Base-by-base conservation (phyloP, 306 rosid species). In the Macrotyloma uniflorum region DNA sequence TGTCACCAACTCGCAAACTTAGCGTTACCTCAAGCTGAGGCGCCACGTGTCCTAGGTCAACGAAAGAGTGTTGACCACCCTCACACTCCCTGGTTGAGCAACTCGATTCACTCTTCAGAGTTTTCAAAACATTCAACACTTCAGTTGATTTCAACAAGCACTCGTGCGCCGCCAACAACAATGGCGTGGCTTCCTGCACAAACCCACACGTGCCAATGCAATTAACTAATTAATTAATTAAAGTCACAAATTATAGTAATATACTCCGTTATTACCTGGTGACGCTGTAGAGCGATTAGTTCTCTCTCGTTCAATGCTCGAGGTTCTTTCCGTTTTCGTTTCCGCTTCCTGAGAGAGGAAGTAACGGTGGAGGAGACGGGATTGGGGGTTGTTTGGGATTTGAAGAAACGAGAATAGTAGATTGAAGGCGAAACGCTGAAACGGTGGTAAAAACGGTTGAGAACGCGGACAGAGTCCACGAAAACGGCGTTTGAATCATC, bases 401-500 rank as follows among this genome's bases (percentile, higher is more conserved):
- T 80, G 85, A 91, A 92, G 65, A 84, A 86, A 36, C 97, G 98
- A 38, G 85, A 74, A 59, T 91, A 92, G 87, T 91, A 92, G 23
- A 81, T 46, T 14, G 91, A 81, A 2, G 98, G 87, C 24, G 95
- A 89, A 85, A 95, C 89, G 46, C 76, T 87, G 80, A 87, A 86
- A 54, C 86, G 82, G 67, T 83, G 75, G 85, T 92, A 95, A 5
- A 80, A 92, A 54, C 88, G 89, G 65, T 91, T 92, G 49, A 95
- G 86, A 63, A 87, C 84, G 45, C 96, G 97, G 16, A 92, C 92
- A 68, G 97, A 90, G 14, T 95, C 98, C 2, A 95, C 54, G 85
- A 95, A 92, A 73, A 91, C 77, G 58, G 77, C 79, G 51, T 82
- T 86, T 11, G 88, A 83, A 70, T 88, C 78, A 10, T 69, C 55